Evolutionary conservation across 2,329 filamentous ascomycete genomes (phyloP).

Genomic region (Zasmidium angulare): DNA sequence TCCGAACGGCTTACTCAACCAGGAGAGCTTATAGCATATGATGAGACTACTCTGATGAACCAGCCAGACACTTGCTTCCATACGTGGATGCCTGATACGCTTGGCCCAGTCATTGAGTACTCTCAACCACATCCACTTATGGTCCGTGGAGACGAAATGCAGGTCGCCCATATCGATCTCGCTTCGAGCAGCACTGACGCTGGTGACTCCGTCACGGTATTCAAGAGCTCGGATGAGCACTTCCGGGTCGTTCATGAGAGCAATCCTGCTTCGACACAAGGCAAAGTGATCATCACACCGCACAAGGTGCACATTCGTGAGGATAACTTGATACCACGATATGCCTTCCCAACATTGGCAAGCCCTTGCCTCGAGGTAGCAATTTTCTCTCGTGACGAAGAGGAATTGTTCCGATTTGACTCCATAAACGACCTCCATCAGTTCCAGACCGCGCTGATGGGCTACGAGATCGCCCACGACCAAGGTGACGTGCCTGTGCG

Average conservation of each 20-base stretch:
- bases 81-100: constrained; percentile 11
- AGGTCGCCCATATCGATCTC: constrained; percentile 15
- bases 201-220: constrained; percentile 17
- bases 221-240: constrained; percentile 19
- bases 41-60: constrained; percentile 16
- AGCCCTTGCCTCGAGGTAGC: constrained; percentile 19
- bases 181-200: constrained; percentile 2
- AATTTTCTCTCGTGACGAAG: constrained; percentile 23
- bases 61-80: constrained; percentile 14
- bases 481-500: constrained; percentile 16
- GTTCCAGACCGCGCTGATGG: constrained; percentile 25
- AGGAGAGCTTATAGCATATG: constrained; percentile 14
- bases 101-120: constrained; percentile 6
- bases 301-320: constrained; percentile 14
- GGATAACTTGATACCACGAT: constrained; percentile 22
- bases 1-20: constrained; percentile 10
- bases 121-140: constrained; percentile 18
- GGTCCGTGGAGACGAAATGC: constrained; percentile 17
- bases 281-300: constrained; percentile 15
- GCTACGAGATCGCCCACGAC: constrained; percentile 25
- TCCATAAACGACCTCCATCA: constrained; percentile 15
- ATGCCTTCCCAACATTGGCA: constrained; percentile 18
- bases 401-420: constrained; percentile 20
- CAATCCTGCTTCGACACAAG: constrained; percentile 8
- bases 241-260: constrained; percentile 23